Evolutionary conservation across 768 basidiomycete species (phyloP).

Genomic region (Naganishia randhawae): DNA sequence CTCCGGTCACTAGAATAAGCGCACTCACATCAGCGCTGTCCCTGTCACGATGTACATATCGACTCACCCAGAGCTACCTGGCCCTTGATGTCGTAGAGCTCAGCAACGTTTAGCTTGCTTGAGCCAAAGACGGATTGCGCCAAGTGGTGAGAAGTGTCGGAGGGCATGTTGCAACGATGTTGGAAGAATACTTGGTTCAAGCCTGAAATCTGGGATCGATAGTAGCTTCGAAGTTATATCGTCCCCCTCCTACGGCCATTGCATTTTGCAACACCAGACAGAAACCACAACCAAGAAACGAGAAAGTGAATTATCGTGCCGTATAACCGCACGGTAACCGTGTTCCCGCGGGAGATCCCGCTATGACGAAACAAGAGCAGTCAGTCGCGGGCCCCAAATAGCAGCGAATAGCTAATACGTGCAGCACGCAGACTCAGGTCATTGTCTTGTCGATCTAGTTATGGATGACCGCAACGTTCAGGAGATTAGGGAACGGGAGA

Average conservation of each 20-base stretch:
- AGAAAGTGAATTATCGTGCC: not conserved
- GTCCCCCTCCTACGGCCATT: too few relatives aligned
- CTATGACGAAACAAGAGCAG: too few relatives aligned
- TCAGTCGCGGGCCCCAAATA: too few relatives aligned
- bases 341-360: too few relatives aligned
- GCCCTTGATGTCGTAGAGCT: constrained; percentile 45
- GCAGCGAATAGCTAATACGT: too few relatives aligned
- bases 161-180: constrained; percentile 3
- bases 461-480: too few relatives aligned
- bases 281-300: too few relatives aligned
- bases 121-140: constrained; percentile 12
- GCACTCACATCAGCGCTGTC: not conserved
- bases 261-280: not conserved
- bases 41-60: not conserved
- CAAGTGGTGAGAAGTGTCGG: constrained; percentile 10
- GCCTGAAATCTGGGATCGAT: too few relatives aligned
- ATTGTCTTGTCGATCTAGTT: too few relatives aligned
- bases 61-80: constrained; percentile 46
- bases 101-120: constrained; percentile 31
- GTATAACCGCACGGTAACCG: not conserved
- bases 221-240: too few relatives aligned
- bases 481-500: too few relatives aligned
- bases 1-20: constrained; percentile 58
- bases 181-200: not conserved
- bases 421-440: too few relatives aligned